Conservation (phyloP, 345 rosid species). For the Dipteronia sinensis region DNA sequence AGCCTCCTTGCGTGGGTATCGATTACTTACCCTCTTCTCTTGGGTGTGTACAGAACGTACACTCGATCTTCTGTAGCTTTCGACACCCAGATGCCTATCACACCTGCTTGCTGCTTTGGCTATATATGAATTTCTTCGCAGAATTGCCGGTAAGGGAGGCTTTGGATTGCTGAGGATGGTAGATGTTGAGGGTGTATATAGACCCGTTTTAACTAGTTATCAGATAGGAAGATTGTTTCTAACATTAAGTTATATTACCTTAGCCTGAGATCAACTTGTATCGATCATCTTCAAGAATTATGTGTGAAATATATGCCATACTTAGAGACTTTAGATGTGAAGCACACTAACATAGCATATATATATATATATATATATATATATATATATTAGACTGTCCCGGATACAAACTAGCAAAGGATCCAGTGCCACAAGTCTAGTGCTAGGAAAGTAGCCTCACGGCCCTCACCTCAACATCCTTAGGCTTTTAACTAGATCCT, state of each 20-base stretch:
- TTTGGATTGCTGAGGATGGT: conserved; percentile 17
- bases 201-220: conserved; percentile 13
- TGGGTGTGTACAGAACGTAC: not conserved
- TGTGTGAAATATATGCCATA: conserved; percentile 4
- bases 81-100: not conserved
- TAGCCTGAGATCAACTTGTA: conserved; percentile 25
- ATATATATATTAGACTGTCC: too few relatives aligned
- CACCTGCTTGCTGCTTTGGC: not conserved
- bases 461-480: conserved; percentile 29
- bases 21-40: not conserved
- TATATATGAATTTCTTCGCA: not conserved
- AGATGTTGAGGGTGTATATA: conserved; percentile 30
- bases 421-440: conserved; percentile 35
- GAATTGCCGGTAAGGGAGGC: conserved; percentile 22
- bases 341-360: too few relatives aligned
- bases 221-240: conserved; percentile 9
- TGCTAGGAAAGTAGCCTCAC: conserved; percentile 25
- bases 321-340: conserved; percentile 28
- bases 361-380: too few relatives aligned
- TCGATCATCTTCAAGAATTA: conserved; percentile 13
- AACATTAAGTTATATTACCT: conserved; percentile 23
- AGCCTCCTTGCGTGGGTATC: not conserved
- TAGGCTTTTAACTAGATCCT: conserved; percentile 37
- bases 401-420: conserved; percentile 1
- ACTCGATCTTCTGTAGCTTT: conserved; percentile 31